Evolutionary conservation across 208 protist genomes (phyloP), one percentile per base, ranked within the genome.

Genomic region (Vickermania ingenoplastis): DNA sequence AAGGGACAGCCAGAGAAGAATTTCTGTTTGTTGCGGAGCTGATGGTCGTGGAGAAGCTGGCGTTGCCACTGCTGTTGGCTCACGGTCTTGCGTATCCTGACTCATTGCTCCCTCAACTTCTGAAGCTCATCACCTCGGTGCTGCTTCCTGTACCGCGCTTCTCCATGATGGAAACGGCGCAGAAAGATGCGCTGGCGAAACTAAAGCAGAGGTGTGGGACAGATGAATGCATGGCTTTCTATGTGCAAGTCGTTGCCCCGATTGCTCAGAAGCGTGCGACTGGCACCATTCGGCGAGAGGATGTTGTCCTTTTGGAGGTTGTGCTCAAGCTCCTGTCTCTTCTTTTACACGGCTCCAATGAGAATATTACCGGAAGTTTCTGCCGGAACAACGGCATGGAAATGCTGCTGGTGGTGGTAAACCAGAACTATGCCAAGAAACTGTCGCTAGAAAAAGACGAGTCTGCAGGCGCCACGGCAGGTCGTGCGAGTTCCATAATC

Each of bases 381-480:
- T 81, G 75, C 57, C 73, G 86, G 2, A 94, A 87, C 51, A 80
- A 94, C 58, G 83, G 83, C 13, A 71, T 94, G 22, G 86, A 94
- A 45, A 57, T 94, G 52, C 76, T 94, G 52, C 69, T 94, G 25
- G 86, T 94, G 0, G 73, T 94, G 24, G 58, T 94, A 1, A 89
- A 85, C 62, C 86, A 94, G 55, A 94, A 91, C 61, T 94, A 76
- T 74, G 69, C 82, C 5, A 50, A 67, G 27, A 76, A 52, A 49
- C 53, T 67, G 26, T 41, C 55, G 14, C 50, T 61, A 65, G 0
- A 60, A 57, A 52, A 75, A 63, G 50, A n/a, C n/a, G n/a, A n/a
- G n/a, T 56, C 55, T 52, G 31, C 72, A 41, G 27, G 27, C 13
- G 5, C 23, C 3, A 50, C 41, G 1, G 31, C 22, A 31, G 31